Conservation (phyloP, 371 early-diverging fungal genomes). For the Mortierella polycephala region DNA sequence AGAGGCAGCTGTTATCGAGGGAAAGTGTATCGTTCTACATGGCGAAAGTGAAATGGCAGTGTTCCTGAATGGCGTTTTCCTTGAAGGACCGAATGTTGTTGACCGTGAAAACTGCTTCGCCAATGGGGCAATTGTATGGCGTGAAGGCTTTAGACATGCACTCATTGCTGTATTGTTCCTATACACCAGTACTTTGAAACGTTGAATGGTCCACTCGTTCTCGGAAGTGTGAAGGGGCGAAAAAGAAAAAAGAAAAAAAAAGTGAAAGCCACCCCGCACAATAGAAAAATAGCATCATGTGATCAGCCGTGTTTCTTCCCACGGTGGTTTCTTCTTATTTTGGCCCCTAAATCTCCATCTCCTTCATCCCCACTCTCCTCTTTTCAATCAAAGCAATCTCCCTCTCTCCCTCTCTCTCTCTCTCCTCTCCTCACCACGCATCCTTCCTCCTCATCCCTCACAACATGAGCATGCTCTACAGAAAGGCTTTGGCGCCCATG, state of each 20-base stretch:
- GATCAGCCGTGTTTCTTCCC: constrained; percentile 14
- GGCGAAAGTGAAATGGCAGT: too few species aligned
- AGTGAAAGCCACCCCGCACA: constrained; percentile 5
- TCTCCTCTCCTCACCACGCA: neutral
- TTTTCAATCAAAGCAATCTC: constrained; percentile 2
- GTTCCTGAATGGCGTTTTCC: neutral
- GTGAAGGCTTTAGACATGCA: constrained; percentile 9
- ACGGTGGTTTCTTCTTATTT: neutral
- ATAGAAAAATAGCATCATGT: neutral
- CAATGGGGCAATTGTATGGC: neutral
- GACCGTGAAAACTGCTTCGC: neutral
- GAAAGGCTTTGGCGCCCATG: constrained; percentile 47
- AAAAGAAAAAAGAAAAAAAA: neutral
- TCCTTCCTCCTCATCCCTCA: neutral
- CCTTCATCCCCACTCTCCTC: constrained; percentile 4
- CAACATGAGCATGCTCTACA: constrained; percentile 48
- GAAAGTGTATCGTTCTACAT: too few species aligned
- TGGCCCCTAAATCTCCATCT: neutral
- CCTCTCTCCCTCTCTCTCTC: constrained; percentile 3
- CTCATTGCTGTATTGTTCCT: neutral
- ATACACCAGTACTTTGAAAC: too few species aligned
- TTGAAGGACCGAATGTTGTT: neutral
- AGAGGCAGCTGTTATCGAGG: too few species aligned
- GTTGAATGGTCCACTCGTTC: neutral
- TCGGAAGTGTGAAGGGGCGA: too few species aligned